Evolutionary conservation across 2,329 filamentous ascomycete genomes (phyloP).

Genomic region (Juglanconis sp.): DNA sequence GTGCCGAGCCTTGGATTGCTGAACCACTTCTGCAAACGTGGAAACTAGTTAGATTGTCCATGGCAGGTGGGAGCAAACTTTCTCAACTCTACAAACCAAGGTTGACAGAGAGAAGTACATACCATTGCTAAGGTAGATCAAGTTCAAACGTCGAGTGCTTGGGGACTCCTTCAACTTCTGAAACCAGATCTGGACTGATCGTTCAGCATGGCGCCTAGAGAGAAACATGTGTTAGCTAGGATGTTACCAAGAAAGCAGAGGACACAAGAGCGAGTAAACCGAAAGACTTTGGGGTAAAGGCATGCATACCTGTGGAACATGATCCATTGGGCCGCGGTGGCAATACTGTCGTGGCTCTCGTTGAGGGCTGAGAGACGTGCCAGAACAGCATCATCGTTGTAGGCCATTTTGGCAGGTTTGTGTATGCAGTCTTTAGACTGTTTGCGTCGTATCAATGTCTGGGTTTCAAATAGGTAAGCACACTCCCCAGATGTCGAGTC

Average conservation of each 20-base stretch:
- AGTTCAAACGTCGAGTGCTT: conserved; percentile 79
- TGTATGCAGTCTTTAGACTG: not conserved
- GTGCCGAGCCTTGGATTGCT: conserved; percentile 88
- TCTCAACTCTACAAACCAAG: not conserved
- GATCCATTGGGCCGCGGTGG: conserved; percentile 97
- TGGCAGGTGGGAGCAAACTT: no score
- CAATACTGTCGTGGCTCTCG: conserved; percentile 95
- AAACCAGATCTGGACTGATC: conserved; percentile 88
- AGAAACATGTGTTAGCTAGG: not conserved
- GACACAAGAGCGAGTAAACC: conserved; percentile 1
- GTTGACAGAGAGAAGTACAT: conserved; percentile 28
- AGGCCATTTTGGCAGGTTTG: conserved; percentile 65
- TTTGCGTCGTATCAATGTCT: not conserved
- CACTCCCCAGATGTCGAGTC: not conserved
- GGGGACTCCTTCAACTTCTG: conserved; percentile 84
- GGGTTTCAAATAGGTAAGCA: not conserved
- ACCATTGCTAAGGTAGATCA: conserved; percentile 96
- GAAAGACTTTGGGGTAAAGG: not conserved
- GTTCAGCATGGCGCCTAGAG: conserved; percentile 80
- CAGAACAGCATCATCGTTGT: conserved; percentile 91
- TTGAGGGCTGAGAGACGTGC: conserved; percentile 94
- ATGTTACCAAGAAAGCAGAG: not conserved
- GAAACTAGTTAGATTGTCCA: not conserved
- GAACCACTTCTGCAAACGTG: conserved; percentile 71
- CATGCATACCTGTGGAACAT: conserved; percentile 87